phyloP scores from a whole-genome alignment of 2,329 filamentous ascomycete genomes.

The Delphinella strobiligena region DNA sequence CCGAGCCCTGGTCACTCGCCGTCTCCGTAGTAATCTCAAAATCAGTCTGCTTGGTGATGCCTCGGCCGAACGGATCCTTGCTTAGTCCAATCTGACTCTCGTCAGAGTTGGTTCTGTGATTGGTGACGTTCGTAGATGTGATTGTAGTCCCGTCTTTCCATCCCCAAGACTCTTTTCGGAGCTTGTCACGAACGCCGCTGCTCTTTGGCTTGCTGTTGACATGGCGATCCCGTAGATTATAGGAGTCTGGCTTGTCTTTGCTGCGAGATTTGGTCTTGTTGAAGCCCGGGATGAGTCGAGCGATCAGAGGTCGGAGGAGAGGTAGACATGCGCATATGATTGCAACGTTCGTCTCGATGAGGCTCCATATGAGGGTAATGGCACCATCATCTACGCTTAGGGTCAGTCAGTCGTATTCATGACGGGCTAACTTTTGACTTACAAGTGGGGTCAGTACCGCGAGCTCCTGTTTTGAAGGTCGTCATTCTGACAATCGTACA shows the following conservation, averaged over 20 bases:
- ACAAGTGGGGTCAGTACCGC: constrained; percentile 12
- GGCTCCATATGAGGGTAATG: constrained; percentile 14
- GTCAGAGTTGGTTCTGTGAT: not conserved
- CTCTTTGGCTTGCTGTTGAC: constrained; percentile 4
- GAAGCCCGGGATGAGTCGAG: constrained; percentile 6
- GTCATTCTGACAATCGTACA: constrained; percentile 15
- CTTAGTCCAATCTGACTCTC: not conserved
- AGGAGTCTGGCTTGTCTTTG: not conserved
- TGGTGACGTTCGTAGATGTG: not conserved
- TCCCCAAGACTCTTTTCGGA: constrained; percentile 3
- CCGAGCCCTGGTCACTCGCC: not conserved
- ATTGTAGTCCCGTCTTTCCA: constrained; percentile 2
- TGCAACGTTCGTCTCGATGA: constrained; percentile 17
- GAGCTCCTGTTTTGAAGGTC: constrained; percentile 10
- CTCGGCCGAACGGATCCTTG: not conserved
- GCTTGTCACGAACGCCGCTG: constrained; percentile 1
- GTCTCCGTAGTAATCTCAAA: constrained; percentile 6
- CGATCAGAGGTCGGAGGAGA: constrained; percentile 10
- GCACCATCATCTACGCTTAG: constrained; percentile 6
- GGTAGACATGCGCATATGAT: constrained; percentile 19
- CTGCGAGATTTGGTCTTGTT: not conserved
- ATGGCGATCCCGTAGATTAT: too few relatives aligned
- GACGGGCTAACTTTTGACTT: constrained; percentile 9
- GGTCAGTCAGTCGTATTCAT: not conserved
- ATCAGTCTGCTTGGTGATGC: constrained; percentile 8